These are phyloP conservation scores for Thymus mandschuricus DNA, from an alignment of 257 asterid genomes.

Conservation along the genomic window DNA sequence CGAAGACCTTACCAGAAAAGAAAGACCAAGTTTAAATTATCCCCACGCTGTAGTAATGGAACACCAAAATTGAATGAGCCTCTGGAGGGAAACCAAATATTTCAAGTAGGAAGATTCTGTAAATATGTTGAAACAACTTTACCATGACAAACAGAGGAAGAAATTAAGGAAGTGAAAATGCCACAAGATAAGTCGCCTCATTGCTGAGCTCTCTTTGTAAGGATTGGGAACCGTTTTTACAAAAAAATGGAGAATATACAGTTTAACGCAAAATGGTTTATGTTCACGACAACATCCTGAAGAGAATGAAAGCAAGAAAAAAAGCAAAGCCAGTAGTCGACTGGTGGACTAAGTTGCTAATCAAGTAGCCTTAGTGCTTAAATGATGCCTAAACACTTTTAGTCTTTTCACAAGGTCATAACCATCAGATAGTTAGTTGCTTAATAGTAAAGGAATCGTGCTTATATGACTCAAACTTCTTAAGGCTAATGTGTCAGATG, in stretches of 20 bases:
- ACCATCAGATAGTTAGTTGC: constrained; percentile 7
- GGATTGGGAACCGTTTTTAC: not conserved
- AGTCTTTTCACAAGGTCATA: not conserved
- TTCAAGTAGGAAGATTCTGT: too few species aligned
- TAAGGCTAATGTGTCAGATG: not conserved
- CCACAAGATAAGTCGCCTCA: constrained; percentile 1
- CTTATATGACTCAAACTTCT: not conserved
- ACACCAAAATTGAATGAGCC: constrained; percentile 8
- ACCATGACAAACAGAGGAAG: constrained; percentile 8
- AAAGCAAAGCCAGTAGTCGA: not conserved
- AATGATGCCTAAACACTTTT: not conserved
- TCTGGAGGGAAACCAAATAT: too few species aligned
- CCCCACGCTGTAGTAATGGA: constrained; percentile 6
- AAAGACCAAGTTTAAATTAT: constrained; percentile 27
- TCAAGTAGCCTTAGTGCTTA: not conserved
- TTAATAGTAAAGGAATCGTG: not conserved
- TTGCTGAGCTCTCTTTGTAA: not conserved
- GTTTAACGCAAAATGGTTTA: not conserved
- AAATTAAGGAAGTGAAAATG: constrained; percentile 14
- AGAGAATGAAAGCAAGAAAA: constrained; percentile 2
- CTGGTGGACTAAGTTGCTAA: not conserved
- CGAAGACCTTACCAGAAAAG: constrained; percentile 58
- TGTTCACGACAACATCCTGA: constrained; percentile 15
- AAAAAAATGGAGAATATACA: not conserved
- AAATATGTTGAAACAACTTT: not conserved